Evolutionary conservation across 805 yeast genomes (phyloP).

Genomic region (Suhomyces kilbournensis): DNA sequence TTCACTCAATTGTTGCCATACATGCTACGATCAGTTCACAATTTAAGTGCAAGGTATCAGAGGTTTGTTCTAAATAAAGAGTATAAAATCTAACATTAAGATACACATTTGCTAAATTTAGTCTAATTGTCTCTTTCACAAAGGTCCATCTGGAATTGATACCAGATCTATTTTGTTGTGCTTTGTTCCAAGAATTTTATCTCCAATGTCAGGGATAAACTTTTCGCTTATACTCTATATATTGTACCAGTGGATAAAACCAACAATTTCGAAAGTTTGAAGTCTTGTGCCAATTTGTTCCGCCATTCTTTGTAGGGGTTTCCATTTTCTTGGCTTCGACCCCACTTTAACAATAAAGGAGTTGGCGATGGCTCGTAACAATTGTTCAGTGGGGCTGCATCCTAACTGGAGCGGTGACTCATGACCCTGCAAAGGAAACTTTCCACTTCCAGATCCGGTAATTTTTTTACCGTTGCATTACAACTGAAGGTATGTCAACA

Average conservation of each 20-base stretch:
- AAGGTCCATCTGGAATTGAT: neutral
- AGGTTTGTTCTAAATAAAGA: no score
- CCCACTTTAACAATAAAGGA: neutral
- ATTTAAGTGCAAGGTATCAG: no score
- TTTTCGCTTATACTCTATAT: neutral
- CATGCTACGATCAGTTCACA: neutral
- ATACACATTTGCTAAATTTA: neutral
- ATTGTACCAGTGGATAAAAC: neutral
- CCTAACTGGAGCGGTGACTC: neutral
- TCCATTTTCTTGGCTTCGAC: neutral
- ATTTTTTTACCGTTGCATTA: neutral
- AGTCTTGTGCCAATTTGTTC: neutral
- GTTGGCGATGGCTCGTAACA: neutral
- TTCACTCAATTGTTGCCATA: neutral
- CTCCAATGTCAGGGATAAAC: neutral
- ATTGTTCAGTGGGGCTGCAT: neutral
- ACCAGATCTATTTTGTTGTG: neutral
- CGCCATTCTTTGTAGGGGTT: neutral
- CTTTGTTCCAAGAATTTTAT: neutral
- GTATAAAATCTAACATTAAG: no score
- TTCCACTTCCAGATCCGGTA: neutral
- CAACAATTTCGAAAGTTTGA: neutral
- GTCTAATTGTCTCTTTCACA: neutral
- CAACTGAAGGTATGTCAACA: neutral
- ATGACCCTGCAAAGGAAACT: neutral